Evolutionary conservation across 306 rosid species (phyloP), one percentile per base, ranked within the genome.

Genomic region (Pyrus pyrifolia): DNA sequence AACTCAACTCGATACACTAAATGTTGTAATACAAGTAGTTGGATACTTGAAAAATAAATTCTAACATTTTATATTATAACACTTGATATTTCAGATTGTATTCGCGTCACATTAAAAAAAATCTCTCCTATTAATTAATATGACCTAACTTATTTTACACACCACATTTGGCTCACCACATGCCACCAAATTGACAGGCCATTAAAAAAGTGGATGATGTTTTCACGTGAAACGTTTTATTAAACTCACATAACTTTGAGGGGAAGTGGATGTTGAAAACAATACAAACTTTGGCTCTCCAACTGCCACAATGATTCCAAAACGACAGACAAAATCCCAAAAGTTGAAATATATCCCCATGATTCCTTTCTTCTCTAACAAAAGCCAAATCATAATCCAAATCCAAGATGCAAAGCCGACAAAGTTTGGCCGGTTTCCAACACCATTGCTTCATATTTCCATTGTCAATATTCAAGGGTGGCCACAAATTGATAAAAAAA

Each of bases 391-490:
- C 66, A 27, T 60, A 60, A 60, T 17, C 68, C 27, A 30, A 30
- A 63, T 29, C 12, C 44, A 30, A 1, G 7, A 23, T 63, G 10
- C 38, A 63, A 40, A 3, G 15, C 33, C 52, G 6, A 18, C 11
- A 21, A 25, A 23, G 19, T 23, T 73, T 4, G 21, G 58, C 57
- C 40, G 52, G 8, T 31, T 22, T 35, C 27, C 25, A 33, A 49
- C 44, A 17, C 46, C 46, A 33, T 19, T 33, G 40, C 11, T 49
- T 49, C 3, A 3, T 42, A 42, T 1, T 42, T 49, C 15, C 53
- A 25, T 40, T 72, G 76, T 73, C 68, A 73, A 42, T 8, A 60
- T 73, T 40, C 69, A 42, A 44, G 77, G 67, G 42, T 8, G 67
- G 77, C 68, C 58, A 59, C 68, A 25, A 22, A 31, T 29, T 27